Evolutionary conservation across 768 basidiomycete genomes (phyloP).

Genomic region (Hydnum rufescens): DNA sequence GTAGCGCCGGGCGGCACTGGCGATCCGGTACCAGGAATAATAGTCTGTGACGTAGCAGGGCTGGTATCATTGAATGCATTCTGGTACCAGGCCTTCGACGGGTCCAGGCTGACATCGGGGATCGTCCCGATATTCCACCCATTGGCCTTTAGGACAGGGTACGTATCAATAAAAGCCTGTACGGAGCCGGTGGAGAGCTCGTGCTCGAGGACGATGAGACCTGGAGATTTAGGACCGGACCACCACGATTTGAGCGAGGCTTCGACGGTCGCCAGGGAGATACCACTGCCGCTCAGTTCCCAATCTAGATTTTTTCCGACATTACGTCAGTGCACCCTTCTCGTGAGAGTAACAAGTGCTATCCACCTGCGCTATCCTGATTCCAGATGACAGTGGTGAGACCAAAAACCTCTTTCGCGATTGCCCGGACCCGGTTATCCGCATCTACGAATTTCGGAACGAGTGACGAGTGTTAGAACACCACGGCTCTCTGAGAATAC

Average conservation of each 20-base stretch:
- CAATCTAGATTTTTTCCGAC: background rate
- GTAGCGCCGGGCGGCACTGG: too few species aligned
- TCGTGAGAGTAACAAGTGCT: background rate
- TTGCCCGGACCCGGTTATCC: constrained; percentile 66
- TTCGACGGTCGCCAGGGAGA: constrained; percentile 29
- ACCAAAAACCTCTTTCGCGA: constrained; percentile 75
- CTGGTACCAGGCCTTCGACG: constrained; percentile 14
- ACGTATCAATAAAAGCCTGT: constrained; percentile 43
- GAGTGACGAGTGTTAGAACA: background rate
- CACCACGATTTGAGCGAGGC: constrained; percentile 28
- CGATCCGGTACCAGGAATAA: background rate
- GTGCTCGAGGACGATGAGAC: constrained; percentile 71
- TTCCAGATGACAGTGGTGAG: constrained; percentile 81
- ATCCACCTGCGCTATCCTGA: constrained; percentile 28
- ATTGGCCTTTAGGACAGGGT: constrained; percentile 38
- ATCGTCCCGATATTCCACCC: constrained; percentile 42
- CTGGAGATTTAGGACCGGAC: constrained; percentile 48
- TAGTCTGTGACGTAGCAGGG: background rate
- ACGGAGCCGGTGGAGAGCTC: constrained; percentile 46
- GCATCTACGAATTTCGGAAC: constrained; percentile 29
- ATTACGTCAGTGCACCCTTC: background rate
- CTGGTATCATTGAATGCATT: constrained; percentile 14
- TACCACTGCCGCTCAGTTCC: constrained; percentile 17
- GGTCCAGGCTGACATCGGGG: constrained; percentile 27
- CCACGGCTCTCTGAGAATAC: background rate